Evolutionary conservation across 2,329 filamentous ascomycete species (phyloP).

Genomic region (Epichloe amarillans): DNA sequence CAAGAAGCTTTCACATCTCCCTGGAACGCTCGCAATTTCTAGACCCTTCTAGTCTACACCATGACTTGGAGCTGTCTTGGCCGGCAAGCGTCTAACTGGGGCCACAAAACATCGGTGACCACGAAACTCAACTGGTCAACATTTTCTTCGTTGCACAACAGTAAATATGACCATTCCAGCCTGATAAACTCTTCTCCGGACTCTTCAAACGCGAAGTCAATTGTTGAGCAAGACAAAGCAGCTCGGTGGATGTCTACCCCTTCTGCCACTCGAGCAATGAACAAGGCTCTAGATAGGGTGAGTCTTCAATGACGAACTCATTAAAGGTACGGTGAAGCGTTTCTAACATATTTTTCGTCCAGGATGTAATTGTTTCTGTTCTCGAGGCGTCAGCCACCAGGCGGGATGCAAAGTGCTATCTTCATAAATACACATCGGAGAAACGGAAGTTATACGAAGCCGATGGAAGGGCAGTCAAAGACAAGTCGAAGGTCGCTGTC

Average conservation of each 20-base stretch:
- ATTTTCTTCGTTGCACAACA: not conserved
- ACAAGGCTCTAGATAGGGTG: constrained; percentile 20
- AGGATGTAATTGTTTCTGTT: constrained; percentile 80
- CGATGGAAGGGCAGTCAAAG: not conserved
- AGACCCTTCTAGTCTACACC: constrained; percentile 9
- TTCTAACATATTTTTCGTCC: not conserved
- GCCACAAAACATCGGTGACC: constrained; percentile 8
- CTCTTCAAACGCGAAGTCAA: not conserved
- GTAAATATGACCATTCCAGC: constrained; percentile 3
- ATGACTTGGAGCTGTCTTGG: constrained; percentile 29
- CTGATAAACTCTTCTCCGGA: not conserved
- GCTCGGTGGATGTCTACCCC: constrained; percentile 17
- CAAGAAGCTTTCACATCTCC: not conserved
- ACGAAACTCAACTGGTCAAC: constrained; percentile 2
- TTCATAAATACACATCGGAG: constrained; percentile 60
- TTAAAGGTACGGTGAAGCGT: not conserved
- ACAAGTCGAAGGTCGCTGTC: constrained; percentile 12
- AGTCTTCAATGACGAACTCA: not conserved
- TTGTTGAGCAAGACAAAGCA: not conserved
- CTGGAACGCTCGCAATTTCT: not conserved
- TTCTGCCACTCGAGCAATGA: constrained; percentile 17
- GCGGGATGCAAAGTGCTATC: constrained; percentile 81
- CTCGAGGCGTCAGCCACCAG: constrained; percentile 83
- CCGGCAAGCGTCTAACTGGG: constrained; percentile 23
- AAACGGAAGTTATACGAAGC: constrained; percentile 7